A percentile compares a stretch with the other conserved stretches of the same genome.
These are phyloP conservation scores for Eudorina sp. DNA, from an alignment of 139 green algal genomes.

Conservation along the genomic window DNA sequence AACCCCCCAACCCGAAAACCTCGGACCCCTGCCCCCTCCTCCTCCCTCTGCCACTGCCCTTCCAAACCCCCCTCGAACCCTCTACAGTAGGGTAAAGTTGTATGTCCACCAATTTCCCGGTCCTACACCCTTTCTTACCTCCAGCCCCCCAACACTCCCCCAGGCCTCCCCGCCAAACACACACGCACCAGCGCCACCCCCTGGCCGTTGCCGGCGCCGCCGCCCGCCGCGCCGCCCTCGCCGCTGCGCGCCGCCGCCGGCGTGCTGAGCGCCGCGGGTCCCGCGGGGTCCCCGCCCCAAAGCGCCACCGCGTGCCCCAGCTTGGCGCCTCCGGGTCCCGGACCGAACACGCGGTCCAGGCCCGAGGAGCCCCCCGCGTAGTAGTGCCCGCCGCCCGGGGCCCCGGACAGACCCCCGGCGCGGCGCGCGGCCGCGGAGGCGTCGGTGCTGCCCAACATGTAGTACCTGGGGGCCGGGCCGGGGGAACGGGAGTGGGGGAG, in stretches of 20 bases:
- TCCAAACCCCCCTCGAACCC: background rate
- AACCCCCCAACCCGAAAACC: no score
- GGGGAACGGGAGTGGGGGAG: background rate
- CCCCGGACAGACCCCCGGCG: constrained; percentile 35
- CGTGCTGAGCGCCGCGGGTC: background rate
- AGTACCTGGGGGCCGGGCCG: constrained; percentile 63
- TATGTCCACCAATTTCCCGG: no score
- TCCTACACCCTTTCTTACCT: no score
- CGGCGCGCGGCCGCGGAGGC: constrained; percentile 18
- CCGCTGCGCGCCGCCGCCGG: background rate
- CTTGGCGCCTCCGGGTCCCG: background rate
- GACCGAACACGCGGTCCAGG: constrained; percentile 30
- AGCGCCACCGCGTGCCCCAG: constrained; percentile 28
- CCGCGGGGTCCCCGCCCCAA: constrained; percentile 22
- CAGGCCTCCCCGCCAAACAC: constrained; percentile 61
- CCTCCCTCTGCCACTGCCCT: no score
- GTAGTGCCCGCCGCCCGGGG: background rate
- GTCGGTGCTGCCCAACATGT: constrained; percentile 76
- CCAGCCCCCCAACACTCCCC: constrained; percentile 54
- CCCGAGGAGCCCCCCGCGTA: constrained; percentile 8
- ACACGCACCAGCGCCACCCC: constrained; percentile 81
- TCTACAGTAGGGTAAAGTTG: no score
- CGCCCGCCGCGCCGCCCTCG: background rate
- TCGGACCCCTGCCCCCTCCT: no score
- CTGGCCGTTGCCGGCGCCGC: constrained; percentile 75